phyloP scores from a whole-genome alignment of 768 basidiomycete genomes.

The Pulveroboletus ravenelii region DNA sequence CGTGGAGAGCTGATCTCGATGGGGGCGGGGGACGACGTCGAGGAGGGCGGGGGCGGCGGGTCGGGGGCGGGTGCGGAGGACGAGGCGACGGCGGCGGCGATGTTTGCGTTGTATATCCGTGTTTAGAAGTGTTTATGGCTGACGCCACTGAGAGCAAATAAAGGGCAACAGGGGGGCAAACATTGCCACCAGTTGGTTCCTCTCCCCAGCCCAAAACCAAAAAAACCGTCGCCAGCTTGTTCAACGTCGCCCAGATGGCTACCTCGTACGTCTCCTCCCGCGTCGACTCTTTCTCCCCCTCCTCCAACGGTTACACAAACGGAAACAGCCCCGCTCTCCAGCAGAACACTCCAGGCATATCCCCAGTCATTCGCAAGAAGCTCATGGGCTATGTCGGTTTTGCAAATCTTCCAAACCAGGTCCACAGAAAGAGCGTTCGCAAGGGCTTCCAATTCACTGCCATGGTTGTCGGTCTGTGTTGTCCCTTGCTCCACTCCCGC shows the following conservation, averaged over 20 bases:
- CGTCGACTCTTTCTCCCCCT: constrained; percentile 52
- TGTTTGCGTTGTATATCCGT: constrained; percentile 41
- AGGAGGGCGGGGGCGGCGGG: not conserved
- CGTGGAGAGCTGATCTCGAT: constrained; percentile 5
- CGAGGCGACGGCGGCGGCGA: not conserved
- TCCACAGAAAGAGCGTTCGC: constrained; percentile 95
- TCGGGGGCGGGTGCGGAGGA: not conserved
- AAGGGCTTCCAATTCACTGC: constrained; percentile 99
- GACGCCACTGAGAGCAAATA: constrained; percentile 35
- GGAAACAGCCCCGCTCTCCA: constrained; percentile 60
- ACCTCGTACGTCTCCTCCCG: constrained; percentile 68
- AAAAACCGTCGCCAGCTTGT: constrained; percentile 32
- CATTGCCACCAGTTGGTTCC: constrained; percentile 14
- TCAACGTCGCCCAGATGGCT: constrained; percentile 51
- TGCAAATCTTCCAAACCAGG: constrained; percentile 98
- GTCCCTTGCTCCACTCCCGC: constrained; percentile 14
- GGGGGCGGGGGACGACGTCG: constrained; percentile 1
- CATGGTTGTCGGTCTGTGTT: constrained; percentile 93
- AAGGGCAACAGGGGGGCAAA: constrained; percentile 19
- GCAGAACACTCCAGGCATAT: constrained; percentile 26
- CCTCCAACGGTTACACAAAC: constrained; percentile 56
- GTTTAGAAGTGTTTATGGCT: constrained; percentile 14
- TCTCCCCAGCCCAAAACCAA: constrained; percentile 47
- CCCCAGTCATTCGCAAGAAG: constrained; percentile 73
- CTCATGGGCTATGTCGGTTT: constrained; percentile 95